A percentile compares a stretch with the other conserved stretches of the same genome.
These are phyloP conservation scores for Stromatinia cepivora DNA, from an alignment of 2,329 filamentous ascomycete species.

Conservation along the genomic window DNA sequence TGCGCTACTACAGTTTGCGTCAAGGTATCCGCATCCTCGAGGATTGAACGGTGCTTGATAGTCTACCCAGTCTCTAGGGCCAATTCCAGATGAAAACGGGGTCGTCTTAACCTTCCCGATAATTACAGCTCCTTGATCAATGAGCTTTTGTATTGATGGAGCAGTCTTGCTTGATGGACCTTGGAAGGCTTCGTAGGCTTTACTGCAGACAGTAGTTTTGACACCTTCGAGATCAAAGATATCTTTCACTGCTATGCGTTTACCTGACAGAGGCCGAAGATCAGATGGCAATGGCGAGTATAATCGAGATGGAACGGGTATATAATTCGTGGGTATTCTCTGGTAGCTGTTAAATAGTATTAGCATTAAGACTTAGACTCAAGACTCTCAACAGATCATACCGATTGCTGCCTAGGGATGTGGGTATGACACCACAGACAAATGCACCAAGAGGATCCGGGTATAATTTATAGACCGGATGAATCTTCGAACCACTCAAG, in stretches of 20 bases:
- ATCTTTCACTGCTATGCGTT: constrained; percentile 63
- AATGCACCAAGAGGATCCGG: constrained; percentile 16
- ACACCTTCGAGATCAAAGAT: constrained; percentile 59
- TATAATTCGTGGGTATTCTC: neutral
- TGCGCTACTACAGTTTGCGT: constrained; percentile 49
- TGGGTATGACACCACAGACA: constrained; percentile 12
- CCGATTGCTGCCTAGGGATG: neutral
- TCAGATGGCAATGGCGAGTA: neutral
- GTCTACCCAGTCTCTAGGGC: constrained; percentile 47
- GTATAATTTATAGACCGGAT: constrained; percentile 10
- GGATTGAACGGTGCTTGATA: constrained; percentile 44
- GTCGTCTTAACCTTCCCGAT: constrained; percentile 54
- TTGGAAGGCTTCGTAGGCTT: constrained; percentile 56
- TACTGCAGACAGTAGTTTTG: constrained; percentile 55
- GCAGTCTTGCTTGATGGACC: constrained; percentile 48
- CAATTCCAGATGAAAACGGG: constrained; percentile 44
- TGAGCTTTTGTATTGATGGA: constrained; percentile 52
- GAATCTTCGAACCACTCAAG: neutral
- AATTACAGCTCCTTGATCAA: constrained; percentile 59
- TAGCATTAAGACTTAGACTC: neutral
- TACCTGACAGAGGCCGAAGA: constrained; percentile 53
- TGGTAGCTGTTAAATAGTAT: neutral
- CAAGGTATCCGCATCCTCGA: constrained; percentile 49
- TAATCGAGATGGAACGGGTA: constrained; percentile 16
- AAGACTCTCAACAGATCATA: neutral